Percentiles rank a stretch among this genome's conserved stretches.
Conservation (phyloP, 495 filamentous ascomycete genomes). For the Coniosporium apollinis region DNA sequence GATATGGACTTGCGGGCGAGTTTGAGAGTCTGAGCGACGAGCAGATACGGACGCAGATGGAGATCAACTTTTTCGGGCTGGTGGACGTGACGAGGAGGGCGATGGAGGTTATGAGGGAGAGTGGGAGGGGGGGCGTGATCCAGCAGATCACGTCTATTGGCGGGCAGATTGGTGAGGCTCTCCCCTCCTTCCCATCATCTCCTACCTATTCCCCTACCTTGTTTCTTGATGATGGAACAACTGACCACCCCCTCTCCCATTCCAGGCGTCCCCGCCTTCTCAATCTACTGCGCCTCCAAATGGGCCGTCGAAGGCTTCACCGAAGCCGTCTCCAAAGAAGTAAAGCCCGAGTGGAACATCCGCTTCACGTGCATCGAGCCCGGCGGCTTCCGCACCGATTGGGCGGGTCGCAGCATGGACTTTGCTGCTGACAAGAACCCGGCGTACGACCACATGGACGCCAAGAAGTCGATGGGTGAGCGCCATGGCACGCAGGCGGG, state of each 20-base stretch:
- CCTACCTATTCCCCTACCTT: too few relatives aligned
- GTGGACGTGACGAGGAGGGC: conserved; percentile 27
- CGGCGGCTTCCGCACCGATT: conserved; percentile 23
- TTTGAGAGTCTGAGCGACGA: conserved; percentile 20
- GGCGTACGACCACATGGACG: conserved; percentile 30
- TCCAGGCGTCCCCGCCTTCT: conserved; percentile 22
- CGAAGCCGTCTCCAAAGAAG: conserved; percentile 17
- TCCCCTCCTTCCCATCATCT: neutral
- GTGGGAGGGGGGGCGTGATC: conserved; percentile 26
- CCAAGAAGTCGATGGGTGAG: conserved; percentile 19
- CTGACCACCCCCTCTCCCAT: conserved; percentile 2
- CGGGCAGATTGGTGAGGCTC: conserved; percentile 23
- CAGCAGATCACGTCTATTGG: conserved; percentile 30
- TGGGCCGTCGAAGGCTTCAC: conserved; percentile 27
- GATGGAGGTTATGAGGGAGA: conserved; percentile 25
- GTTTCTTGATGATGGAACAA: neutral
- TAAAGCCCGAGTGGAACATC: conserved; percentile 26
- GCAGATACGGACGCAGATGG: conserved; percentile 22
- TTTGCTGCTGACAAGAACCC: conserved; percentile 25
- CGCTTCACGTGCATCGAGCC: conserved; percentile 22
- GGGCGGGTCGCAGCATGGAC: conserved; percentile 19
- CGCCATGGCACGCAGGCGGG: conserved; percentile 27
- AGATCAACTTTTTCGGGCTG: conserved; percentile 25
- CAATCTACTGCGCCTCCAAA: conserved; percentile 26
- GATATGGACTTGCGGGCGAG: conserved; percentile 20